These are phyloP conservation scores for Pseudogymnoascus destructans DNA, from an alignment of 2,329 filamentous ascomycete species.

Conservation along the genomic window DNA sequence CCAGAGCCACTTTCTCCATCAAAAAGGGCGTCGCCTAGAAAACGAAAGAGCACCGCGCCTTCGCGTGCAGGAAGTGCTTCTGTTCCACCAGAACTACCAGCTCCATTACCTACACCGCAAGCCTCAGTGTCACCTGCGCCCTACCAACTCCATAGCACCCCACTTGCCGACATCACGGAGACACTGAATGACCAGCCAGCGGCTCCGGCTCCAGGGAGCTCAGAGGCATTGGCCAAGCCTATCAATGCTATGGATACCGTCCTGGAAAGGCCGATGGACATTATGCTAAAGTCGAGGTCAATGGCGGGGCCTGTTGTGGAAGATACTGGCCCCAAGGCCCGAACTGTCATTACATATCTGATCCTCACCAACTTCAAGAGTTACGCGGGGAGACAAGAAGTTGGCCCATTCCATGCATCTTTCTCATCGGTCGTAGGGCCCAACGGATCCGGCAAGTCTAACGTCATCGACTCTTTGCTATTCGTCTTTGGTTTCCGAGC, in stretches of 20 bases:
- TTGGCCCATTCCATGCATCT: constrained; percentile 90
- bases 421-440: constrained; percentile 97
- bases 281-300: constrained; percentile 74
- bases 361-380: constrained; percentile 97
- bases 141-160: constrained; percentile 38
- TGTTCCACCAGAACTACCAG: constrained; percentile 24
- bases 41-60: constrained; percentile 47
- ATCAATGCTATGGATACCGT: constrained; percentile 65
- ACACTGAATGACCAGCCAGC: constrained; percentile 49
- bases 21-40: constrained; percentile 46
- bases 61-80: constrained; percentile 21
- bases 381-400: constrained; percentile 88
- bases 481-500: constrained; percentile 99
- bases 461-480: constrained; percentile 92
- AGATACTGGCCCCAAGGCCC: constrained; percentile 62
- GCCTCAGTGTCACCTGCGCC: constrained; percentile 44
- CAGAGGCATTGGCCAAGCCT: constrained; percentile 46
- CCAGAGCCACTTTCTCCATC: constrained; percentile 40
- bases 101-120: constrained; percentile 36
- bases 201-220: constrained; percentile 33
- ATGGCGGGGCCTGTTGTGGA: constrained; percentile 56
- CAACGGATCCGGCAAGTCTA: constrained; percentile 96
- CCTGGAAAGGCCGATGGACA: constrained; percentile 84
- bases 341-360: constrained; percentile 85
- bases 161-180: constrained; percentile 62